Evolutionary conservation across 2,329 filamentous ascomycete genomes (phyloP).

Genomic region (Penicillium sp.): DNA sequence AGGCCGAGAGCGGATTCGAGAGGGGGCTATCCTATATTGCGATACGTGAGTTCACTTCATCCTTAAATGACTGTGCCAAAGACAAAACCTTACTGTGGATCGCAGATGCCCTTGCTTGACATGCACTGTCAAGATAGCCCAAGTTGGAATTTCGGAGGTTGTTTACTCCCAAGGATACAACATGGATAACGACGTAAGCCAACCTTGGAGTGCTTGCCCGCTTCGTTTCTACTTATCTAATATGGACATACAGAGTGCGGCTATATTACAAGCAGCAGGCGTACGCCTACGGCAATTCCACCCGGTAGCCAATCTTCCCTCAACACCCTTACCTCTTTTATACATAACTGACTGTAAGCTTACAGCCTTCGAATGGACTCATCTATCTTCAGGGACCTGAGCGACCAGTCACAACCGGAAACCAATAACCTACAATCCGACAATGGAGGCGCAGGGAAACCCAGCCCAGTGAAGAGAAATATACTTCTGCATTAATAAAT

Average conservation of each 20-base stretch:
- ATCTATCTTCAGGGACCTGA: slow-evolving; percentile 58
- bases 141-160: slow-evolving; percentile 93
- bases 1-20: slow-evolving; percentile 81
- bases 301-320: slow-evolving; percentile 56
- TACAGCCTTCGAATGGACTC: slow-evolving; percentile 61
- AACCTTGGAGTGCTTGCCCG: neutral
- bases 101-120: slow-evolving; percentile 83
- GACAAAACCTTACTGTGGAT: neutral
- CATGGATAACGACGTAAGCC: slow-evolving; percentile 71
- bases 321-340: neutral
- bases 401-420: neutral
- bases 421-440: neutral
- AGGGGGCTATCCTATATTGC: slow-evolving; percentile 82
- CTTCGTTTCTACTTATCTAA: slow-evolving; percentile 6
- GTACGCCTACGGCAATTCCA: slow-evolving; percentile 84
- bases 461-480: neutral
- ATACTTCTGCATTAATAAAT: neutral
- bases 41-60: slow-evolving; percentile 59
- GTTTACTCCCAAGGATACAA: slow-evolving; percentile 93
- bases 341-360: neutral
- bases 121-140: slow-evolving; percentile 97
- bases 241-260: slow-evolving; percentile 57
- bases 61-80: neutral
- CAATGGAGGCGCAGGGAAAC: neutral
- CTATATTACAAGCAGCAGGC: slow-evolving; percentile 78